Conservation (phyloP, 495 filamentous ascomycete species). For the Daldinia grandis region DNA sequence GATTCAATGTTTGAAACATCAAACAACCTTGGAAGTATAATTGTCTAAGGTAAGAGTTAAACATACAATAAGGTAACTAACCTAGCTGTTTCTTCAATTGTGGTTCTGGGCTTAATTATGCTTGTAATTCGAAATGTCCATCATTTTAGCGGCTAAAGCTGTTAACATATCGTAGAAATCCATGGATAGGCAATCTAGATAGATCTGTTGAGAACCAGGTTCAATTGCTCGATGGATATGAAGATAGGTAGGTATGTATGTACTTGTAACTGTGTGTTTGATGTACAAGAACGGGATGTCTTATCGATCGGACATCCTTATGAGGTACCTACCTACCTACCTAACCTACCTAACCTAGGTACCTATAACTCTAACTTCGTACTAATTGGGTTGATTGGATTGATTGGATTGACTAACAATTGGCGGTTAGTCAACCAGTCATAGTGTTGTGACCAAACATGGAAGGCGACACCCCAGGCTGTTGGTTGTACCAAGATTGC, state of each 20-base stretch:
- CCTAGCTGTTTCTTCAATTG: not conserved
- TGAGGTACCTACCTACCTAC: too few relatives aligned
- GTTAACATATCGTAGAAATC: too few relatives aligned
- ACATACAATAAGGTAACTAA: not conserved
- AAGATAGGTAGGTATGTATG: too few relatives aligned
- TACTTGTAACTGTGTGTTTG: too few relatives aligned
- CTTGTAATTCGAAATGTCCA: too few relatives aligned
- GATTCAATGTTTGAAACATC: not conserved
- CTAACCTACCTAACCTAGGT: too few relatives aligned
- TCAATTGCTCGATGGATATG: too few relatives aligned
- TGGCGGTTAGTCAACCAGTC: slow-evolving; percentile 42
- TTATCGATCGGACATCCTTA: slow-evolving; percentile 12
- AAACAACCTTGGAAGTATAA: not conserved
- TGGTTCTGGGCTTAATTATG: not conserved
- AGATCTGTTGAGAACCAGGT: too few relatives aligned
- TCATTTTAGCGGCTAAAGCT: too few relatives aligned
- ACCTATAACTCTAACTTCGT: too few relatives aligned
- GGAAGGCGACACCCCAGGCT: slow-evolving; percentile 25
- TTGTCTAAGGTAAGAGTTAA: not conserved
- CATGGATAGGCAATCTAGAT: too few relatives aligned
- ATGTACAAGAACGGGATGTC: not conserved
- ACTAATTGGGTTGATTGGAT: not conserved
- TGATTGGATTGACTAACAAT: slow-evolving; percentile 15
- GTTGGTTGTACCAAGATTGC: slow-evolving; percentile 4
- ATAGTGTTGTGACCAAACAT: slow-evolving; percentile 26